Percentiles rank a stretch among this genome's conserved stretches.
Conservation (phyloP, 164 flowering plant genomes). For the Malania oleifera region DNA sequence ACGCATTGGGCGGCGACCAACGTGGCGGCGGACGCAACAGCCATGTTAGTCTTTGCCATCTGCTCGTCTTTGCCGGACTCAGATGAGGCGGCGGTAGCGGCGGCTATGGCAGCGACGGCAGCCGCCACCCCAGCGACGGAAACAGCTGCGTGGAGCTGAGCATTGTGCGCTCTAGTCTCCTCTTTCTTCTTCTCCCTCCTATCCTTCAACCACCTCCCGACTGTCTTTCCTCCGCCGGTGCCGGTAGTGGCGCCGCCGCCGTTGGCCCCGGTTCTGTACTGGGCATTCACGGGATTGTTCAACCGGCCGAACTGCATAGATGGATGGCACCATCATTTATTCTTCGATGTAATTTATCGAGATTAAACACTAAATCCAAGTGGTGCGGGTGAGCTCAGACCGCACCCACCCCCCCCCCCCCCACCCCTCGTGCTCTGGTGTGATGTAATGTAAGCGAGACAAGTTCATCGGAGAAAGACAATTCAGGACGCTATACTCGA, state of each 20-base stretch:
- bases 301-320: constrained; percentile 42
- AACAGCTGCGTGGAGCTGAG: constrained; percentile 90
- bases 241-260: constrained; percentile 17
- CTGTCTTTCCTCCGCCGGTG: constrained; percentile 66
- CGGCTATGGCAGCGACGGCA: constrained; percentile 89
- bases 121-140: constrained; percentile 96
- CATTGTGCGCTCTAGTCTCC: constrained; percentile 80
- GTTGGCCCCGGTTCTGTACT: constrained; percentile 25
- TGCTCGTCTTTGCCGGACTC: constrained; percentile 67
- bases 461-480: too few relatives aligned
- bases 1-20: constrained; percentile 95
- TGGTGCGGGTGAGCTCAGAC: too few relatives aligned
- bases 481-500: too few relatives aligned
- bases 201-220: constrained; percentile 96
- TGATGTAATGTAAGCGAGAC: too few relatives aligned
- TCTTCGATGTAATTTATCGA: too few relatives aligned
- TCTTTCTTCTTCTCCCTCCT: constrained; percentile 92
- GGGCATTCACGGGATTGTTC: constrained; percentile 36
- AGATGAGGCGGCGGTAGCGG: constrained; percentile 80
- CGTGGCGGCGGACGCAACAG: constrained; percentile 93
- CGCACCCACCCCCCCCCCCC: too few relatives aligned
- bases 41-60: constrained; percentile 85
- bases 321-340: too few relatives aligned
- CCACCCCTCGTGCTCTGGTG: too few relatives aligned
- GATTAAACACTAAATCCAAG: too few relatives aligned